Evolutionary conservation across 108 stramenopile species (phyloP).

Genomic region (Cyclostephanos invisitatus): DNA sequence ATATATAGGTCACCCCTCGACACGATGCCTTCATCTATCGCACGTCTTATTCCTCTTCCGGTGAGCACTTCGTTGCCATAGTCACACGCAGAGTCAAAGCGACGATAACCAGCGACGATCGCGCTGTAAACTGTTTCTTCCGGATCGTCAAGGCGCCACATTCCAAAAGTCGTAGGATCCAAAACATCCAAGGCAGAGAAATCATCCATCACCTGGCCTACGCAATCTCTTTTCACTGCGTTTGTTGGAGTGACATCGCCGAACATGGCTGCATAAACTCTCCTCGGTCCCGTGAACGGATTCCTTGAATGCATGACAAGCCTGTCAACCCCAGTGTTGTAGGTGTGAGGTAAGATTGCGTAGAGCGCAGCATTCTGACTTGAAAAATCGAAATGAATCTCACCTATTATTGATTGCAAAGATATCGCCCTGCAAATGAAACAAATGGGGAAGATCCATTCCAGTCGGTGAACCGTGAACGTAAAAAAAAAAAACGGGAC

Average conservation of each 20-base stretch:
- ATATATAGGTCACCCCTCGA: constrained; percentile 84
- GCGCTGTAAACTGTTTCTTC: constrained; percentile 75
- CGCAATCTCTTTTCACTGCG: constrained; percentile 34
- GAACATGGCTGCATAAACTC: constrained; percentile 64
- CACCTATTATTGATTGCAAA: constrained; percentile 70
- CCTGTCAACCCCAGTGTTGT: constrained; percentile 7
- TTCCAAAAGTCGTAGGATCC: constrained; percentile 79
- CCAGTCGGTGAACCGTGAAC: neutral
- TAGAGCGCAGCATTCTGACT: neutral
- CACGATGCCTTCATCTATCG: constrained; percentile 73
- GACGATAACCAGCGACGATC: constrained; percentile 81
- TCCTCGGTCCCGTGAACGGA: constrained; percentile 58
- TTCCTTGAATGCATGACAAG: constrained; percentile 85
- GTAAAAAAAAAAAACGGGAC: neutral
- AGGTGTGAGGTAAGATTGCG: neutral
- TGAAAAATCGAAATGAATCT: neutral
- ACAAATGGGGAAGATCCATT: neutral
- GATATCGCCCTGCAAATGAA: constrained; percentile 52
- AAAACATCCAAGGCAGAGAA: constrained; percentile 42
- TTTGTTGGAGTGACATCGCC: constrained; percentile 26
- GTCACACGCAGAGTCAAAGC: constrained; percentile 94
- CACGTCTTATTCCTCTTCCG: constrained; percentile 83
- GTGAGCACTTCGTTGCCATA: constrained; percentile 93
- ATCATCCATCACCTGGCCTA: constrained; percentile 35
- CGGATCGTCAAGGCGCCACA: constrained; percentile 80